A percentile compares a stretch with the other conserved stretches of the same genome.
phyloP scores from a whole-genome alignment of 1,139 yeast species.

The Debaryomycetaceae sp. region DNA sequence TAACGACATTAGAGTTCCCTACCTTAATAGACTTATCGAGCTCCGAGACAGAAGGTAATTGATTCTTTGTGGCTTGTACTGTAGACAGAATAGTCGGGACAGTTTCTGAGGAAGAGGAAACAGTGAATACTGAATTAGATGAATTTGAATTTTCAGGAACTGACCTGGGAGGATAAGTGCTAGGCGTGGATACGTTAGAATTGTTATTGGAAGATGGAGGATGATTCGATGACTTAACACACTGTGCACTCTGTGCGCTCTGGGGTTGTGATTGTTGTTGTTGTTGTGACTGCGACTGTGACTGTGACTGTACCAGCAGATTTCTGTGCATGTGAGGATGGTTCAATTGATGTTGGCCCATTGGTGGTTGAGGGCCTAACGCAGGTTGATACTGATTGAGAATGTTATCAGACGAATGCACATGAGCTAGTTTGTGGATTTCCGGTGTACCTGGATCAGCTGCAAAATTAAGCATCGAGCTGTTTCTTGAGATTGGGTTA shows the following conservation, averaged over 20 bases:
- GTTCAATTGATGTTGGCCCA: constrained; percentile 6
- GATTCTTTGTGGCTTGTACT: constrained; percentile 10
- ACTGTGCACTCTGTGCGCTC: background rate
- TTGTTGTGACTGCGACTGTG: background rate
- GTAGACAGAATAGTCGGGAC: background rate
- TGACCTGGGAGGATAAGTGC: constrained; percentile 1
- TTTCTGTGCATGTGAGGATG: background rate
- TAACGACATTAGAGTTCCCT: background rate
- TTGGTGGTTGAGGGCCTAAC: constrained; percentile 4
- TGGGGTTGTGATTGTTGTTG: background rate
- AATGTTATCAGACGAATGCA: constrained; percentile 11
- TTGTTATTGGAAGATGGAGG: background rate
- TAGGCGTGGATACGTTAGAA: background rate
- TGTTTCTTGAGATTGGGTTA: constrained; percentile 12
- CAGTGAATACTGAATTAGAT: background rate
- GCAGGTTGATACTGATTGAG: background rate
- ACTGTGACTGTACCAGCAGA: background rate
- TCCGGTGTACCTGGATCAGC: constrained; percentile 15
- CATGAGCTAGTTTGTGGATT: constrained; percentile 15
- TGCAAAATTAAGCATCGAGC: constrained; percentile 22
- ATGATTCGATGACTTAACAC: background rate
- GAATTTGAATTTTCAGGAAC: background rate
- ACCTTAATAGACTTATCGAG: constrained; percentile 25
- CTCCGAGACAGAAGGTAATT: constrained; percentile 32
- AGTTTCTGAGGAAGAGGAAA: constrained; percentile 1